Evolutionary conservation across 2,329 filamentous ascomycete species (phyloP).

Genomic region (Phoma sp.): DNA sequence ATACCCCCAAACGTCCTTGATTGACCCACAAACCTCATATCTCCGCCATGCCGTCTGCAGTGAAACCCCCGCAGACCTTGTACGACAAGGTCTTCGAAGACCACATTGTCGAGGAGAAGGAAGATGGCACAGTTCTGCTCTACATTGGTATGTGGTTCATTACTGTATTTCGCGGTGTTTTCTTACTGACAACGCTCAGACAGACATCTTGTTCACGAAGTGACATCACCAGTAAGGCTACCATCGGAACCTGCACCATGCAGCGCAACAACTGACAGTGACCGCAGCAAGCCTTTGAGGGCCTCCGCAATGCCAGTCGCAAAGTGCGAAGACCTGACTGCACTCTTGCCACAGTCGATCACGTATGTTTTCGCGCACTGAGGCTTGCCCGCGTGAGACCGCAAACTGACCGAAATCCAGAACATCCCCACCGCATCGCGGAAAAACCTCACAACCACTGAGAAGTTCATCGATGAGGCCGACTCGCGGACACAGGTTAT

Average conservation of each 20-base stretch:
- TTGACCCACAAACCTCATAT: constrained; percentile 12
- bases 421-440: constrained; percentile 93
- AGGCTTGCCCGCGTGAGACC: constrained; percentile 6
- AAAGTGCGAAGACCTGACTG: constrained; percentile 93
- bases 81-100: constrained; percentile 98
- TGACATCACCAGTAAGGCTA: constrained; percentile 84
- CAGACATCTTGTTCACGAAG: constrained; percentile 96
- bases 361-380: constrained; percentile 67
- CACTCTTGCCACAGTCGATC: constrained; percentile 94
- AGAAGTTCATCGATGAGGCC: constrained; percentile 91
- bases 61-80: constrained; percentile 78
- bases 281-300: constrained; percentile 90
- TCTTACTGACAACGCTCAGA: constrained; percentile 61
- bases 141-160: constrained; percentile 79
- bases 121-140: constrained; percentile 88
- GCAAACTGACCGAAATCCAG: constrained; percentile 55
- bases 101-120: constrained; percentile 94
- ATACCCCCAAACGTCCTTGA: constrained; percentile 4
- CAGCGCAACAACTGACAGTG: not conserved
- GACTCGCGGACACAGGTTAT: constrained; percentile 94
- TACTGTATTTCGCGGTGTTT: not conserved
- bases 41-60: constrained; percentile 75
- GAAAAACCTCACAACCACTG: constrained; percentile 92
- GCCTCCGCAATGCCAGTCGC: constrained; percentile 85
- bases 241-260: constrained; percentile 1